Base-by-base conservation (phyloP, 164 flowering plant genomes). In the Sedum album region DNA sequence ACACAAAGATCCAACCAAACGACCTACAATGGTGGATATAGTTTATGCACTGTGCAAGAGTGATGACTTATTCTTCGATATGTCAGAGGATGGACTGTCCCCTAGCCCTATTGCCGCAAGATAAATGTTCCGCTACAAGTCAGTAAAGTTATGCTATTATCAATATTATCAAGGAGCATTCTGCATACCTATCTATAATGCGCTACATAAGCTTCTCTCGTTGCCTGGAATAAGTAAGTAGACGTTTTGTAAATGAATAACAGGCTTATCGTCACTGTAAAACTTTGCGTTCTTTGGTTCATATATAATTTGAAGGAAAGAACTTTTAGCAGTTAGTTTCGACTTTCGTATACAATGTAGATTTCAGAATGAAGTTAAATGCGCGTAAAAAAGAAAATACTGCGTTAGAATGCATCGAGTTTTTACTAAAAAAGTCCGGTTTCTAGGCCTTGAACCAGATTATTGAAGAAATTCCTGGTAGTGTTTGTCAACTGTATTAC, bases 21-120 rank as follows among this genome's bases (percentile, higher is more conserved):
- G 96, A 76, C 91, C 91, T 0, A 84, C 76, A 65, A 90, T 87
- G 91, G 87, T 88, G 68, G 98, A 93, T 31, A 78, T 93, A 65
- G 96, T 90, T 35, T 93, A 93, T 66, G 81, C 90, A 0, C 70
- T 93, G 68, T 83, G 83, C 39, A 93, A 86, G 80, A 86, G 86
- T 60, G 87, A 85, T 51, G 92, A 86, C 31, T 38, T 81, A 53
- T 68, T 79, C 65, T 82, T 75, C 21, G 95, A 89, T 62, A 53
- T 80, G 49, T 88, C 95, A 0, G 89, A 79, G 39, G 94, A 87
- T 53, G 83, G 83, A 14, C 18, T 79, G 23, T 71, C 89, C 0
- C 61, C 68, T 1, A 38, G 70, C 13, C 60, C 51, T 2, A 67
- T 80, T 0, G 23, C 36, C 26, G 84, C 85, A 4, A 79, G 88